Evolutionary conservation across 352 stramenopile genomes (phyloP).

Genomic region (Detonula confervacea): DNA sequence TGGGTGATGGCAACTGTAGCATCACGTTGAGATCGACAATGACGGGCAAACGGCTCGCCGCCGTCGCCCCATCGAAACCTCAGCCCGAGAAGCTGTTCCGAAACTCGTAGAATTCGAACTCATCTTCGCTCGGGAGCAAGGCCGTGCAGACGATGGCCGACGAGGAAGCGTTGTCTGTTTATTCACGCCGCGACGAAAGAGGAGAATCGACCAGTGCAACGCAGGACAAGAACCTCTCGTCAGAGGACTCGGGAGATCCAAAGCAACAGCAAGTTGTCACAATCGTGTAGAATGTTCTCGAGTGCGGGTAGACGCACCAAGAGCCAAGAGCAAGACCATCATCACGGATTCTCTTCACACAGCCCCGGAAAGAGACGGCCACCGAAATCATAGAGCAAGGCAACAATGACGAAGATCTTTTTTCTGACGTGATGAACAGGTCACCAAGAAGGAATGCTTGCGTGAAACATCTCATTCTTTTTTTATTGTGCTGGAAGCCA

Average conservation of each 20-base stretch:
- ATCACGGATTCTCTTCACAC: no score
- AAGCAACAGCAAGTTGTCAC: conserved; percentile 2
- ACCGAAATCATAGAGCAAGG: no score
- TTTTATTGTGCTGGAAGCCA: no score
- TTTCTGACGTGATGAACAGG: no score
- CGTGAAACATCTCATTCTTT: no score
- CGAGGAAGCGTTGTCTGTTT: neutral
- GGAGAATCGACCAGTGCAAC: neutral
- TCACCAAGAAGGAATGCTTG: no score
- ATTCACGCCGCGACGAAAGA: neutral
- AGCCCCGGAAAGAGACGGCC: no score
- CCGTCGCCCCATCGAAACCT: neutral
- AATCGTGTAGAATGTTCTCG: conserved; percentile 30
- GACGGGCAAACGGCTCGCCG: neutral
- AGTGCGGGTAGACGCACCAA: conserved; percentile 28
- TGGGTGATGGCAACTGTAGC: neutral
- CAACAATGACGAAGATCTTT: no score
- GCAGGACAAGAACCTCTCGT: conserved; percentile 1
- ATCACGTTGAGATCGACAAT: neutral
- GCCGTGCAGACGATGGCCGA: neutral
- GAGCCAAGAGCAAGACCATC: neutral
- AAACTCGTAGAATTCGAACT: neutral
- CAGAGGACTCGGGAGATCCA: neutral
- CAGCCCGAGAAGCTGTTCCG: conserved; percentile 10
- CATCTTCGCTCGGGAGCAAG: neutral